Evolutionary conservation across 352 stramenopile genomes (phyloP).

Genomic region (Phytopythium montanum): DNA sequence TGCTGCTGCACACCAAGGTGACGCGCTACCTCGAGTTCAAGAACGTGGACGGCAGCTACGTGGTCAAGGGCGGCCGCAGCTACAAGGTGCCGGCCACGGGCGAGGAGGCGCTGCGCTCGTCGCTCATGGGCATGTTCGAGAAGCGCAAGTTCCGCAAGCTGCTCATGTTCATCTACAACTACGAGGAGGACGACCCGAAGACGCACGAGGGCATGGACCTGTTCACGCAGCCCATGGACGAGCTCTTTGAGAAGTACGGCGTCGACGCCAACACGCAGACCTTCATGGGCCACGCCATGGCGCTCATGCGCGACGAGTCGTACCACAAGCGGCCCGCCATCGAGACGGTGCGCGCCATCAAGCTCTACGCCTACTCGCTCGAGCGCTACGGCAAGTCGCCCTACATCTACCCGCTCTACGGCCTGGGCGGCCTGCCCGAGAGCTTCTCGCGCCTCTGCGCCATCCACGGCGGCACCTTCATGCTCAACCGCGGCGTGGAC

Average conservation of each 20-base stretch:
- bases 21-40: constrained; percentile 99
- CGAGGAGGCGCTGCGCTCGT: constrained; percentile 94
- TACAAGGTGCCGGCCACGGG: constrained; percentile 97
- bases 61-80: constrained; percentile 96
- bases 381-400: constrained; percentile 96
- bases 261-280: constrained; percentile 97
- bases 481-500: constrained; percentile 97
- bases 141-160: constrained; percentile 99
- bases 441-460: constrained; percentile 98
- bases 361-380: constrained; percentile 98
- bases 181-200: constrained; percentile 91
- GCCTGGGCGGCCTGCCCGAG: constrained; percentile 97
- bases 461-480: constrained; percentile 99
- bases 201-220: constrained; percentile 92
- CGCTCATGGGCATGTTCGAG: constrained; percentile 99
- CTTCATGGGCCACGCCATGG: constrained; percentile 99
- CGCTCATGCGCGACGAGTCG: constrained; percentile 93
- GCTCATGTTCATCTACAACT: constrained; percentile 97
- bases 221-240: constrained; percentile 95
- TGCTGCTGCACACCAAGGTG: constrained; percentile 96
- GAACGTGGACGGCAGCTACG: constrained; percentile 98
- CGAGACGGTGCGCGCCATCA: constrained; percentile 94
- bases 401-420: constrained; percentile 99
- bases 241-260: constrained; percentile 98
- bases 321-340: constrained; percentile 88